phyloP scores from a whole-genome alignment of 768 basidiomycete genomes.

The Boletus subcaerulescens region DNA sequence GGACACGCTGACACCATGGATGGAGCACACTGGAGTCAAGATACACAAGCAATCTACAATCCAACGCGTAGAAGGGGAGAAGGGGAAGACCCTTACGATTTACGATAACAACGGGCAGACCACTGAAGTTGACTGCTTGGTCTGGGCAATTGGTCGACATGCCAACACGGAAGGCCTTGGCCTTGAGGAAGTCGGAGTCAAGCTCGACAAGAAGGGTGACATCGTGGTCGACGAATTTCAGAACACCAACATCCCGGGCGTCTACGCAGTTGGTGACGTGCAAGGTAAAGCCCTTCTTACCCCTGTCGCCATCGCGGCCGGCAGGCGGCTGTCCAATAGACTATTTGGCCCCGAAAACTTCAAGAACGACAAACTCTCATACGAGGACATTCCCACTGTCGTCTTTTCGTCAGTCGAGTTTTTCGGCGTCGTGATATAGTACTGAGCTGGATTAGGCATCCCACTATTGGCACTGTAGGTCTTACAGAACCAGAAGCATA shows the following conservation, averaged over 20 bases:
- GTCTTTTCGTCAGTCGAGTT: constrained; percentile 82
- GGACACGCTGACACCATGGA: constrained; percentile 83
- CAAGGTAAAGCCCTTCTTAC: constrained; percentile 91
- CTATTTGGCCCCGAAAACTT: constrained; percentile 85
- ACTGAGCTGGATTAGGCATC: constrained; percentile 57
- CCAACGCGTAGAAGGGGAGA: constrained; percentile 68
- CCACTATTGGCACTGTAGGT: constrained; percentile 93
- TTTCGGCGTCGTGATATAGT: constrained; percentile 1
- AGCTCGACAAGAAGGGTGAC: constrained; percentile 77
- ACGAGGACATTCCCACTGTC: constrained; percentile 89
- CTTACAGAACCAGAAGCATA: constrained; percentile 90
- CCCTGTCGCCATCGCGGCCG: constrained; percentile 97
- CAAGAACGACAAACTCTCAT: constrained; percentile 84
- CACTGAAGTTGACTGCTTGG: constrained; percentile 79
- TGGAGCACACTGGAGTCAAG: constrained; percentile 91
- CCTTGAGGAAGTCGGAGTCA: constrained; percentile 72
- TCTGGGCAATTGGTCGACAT: constrained; percentile 95
- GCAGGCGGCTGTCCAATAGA: constrained; percentile 82
- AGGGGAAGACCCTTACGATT: constrained; percentile 73
- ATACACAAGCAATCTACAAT: constrained; percentile 80
- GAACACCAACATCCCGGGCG: constrained; percentile 64
- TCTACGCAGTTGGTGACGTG: constrained; percentile 89
- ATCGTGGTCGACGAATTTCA: constrained; percentile 91
- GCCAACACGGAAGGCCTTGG: constrained; percentile 77
- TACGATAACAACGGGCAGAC: constrained; percentile 69